Base-by-base conservation (phyloP, 2,329 filamentous ascomycete genomes). In the Hypoxylon sp. region DNA sequence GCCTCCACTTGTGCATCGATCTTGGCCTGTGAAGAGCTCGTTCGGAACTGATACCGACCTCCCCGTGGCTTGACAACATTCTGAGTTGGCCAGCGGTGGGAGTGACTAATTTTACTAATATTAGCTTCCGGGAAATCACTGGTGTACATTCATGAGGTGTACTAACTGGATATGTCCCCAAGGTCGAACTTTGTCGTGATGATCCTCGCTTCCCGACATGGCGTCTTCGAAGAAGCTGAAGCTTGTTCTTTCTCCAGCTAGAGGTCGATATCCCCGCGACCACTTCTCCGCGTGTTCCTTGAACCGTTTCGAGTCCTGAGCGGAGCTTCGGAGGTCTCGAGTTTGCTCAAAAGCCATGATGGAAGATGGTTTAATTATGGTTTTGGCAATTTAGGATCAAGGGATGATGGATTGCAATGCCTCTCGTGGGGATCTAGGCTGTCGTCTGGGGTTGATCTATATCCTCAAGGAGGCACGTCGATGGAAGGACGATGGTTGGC, bases 231-330 rank as follows among this genome's bases (percentile, higher is more conserved):
- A 53, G 17, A 19, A 43, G 21, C 30, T 46, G 55, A 72, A 58
- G 30, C 28, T 6, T 30, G 63, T 25, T 5, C 50, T 65, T 52
- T 74, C 70, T 17, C 80, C 80, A 23, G 74, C 28, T 32, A 74
- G 72, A 2, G 76, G 72, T 3, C 80, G 79, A 23, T 68, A 63
- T 60, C 82, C 82, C 13, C 78, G 74, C 7, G 78, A 75, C 83
- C 83, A 85, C 73, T 84, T 84, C 61, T 74, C 70, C 19, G 67
- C 71, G 3, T 77, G 77, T 71, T 84, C 80, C 75, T 83, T 84
- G 74, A 68, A 71, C 60, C 82, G 80, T 77, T 84, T 84, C 70
- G 76, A 79, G 73, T 82, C 81, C 65, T 79, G 79, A 65, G 78
- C 75, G 56, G 76, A 77, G 74, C 81, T 80, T 76, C 83, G 82